Conservation (phyloP, 23 red algal genomes). For the Cyanidiococcus yangmingshanensis region DNA sequence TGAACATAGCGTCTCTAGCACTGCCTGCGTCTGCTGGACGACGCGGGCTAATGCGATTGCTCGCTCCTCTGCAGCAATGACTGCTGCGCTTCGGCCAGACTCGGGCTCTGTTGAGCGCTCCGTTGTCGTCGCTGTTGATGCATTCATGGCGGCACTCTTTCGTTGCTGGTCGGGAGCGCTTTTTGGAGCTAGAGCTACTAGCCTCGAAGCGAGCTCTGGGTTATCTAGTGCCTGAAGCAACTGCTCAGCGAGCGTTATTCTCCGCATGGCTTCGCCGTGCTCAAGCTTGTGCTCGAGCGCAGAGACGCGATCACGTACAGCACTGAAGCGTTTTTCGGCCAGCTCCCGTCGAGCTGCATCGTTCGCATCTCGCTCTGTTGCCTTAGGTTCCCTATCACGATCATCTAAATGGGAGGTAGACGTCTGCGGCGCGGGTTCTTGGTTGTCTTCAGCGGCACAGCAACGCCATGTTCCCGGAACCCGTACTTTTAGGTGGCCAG, state of each 20-base stretch:
- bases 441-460: not conserved
- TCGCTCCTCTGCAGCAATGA: not conserved
- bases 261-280: not conserved
- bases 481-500: too few relatives aligned
- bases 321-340: not conserved
- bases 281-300: not conserved
- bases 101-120: not conserved
- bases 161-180: not conserved
- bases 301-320: constrained; percentile 9
- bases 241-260: not conserved
- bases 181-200: not conserved
- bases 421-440: too few relatives aligned
- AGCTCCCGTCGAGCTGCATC: constrained; percentile 14
- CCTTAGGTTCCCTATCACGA: not conserved
- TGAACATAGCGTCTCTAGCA: not conserved
- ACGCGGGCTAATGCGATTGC: not conserved
- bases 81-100: not conserved
- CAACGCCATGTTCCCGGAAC: too few relatives aligned
- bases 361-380: not conserved
- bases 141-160: not conserved
- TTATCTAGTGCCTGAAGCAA: not conserved
- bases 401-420: too few relatives aligned
- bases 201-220: not conserved
- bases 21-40: not conserved
- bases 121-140: not conserved